phyloP scores from a whole-genome alignment of 192 early-diverging fungal species.

The Podila verticillata region DNA sequence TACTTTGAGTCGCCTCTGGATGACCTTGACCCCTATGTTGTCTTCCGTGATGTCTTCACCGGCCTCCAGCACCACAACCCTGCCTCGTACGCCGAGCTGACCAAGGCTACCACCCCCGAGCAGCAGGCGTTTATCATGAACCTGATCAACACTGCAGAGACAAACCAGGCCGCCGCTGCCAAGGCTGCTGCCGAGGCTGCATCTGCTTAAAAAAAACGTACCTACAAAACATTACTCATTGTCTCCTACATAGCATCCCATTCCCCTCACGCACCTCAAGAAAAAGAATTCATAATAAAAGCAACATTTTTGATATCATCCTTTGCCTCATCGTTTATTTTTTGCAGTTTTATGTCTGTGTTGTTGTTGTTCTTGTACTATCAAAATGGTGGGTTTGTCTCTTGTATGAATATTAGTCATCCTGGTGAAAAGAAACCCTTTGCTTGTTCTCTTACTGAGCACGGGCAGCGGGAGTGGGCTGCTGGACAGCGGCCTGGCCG shows the following conservation, averaged over 20 bases:
- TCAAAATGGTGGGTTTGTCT: too few species aligned
- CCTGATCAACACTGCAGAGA: constrained; percentile 58
- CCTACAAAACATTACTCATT: neutral
- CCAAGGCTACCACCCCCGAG: constrained; percentile 63
- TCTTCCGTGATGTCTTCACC: constrained; percentile 72
- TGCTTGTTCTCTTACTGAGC: constrained; percentile 1
- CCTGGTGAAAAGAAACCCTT: neutral
- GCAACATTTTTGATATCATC: too few species aligned
- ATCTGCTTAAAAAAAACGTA: constrained; percentile 17
- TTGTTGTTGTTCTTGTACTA: too few species aligned
- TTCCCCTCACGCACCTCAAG: neutral
- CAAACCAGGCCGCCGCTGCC: constrained; percentile 10
- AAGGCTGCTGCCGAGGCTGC: constrained; percentile 40
- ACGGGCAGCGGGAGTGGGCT: constrained; percentile 24
- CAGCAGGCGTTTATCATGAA: constrained; percentile 63
- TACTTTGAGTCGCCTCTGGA: constrained; percentile 84
- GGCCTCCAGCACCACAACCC: constrained; percentile 65
- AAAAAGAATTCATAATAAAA: too few species aligned
- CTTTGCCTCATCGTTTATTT: too few species aligned
- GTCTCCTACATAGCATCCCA: neutral
- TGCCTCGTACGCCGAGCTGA: constrained; percentile 62
- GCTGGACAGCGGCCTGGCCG: constrained; percentile 50
- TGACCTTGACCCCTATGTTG: constrained; percentile 74
- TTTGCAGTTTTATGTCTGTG: too few species aligned
- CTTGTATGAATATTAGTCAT: neutral